phyloP scores from a whole-genome alignment of 1,284 basidiomycete genomes.

The Inonotus obliquus region DNA sequence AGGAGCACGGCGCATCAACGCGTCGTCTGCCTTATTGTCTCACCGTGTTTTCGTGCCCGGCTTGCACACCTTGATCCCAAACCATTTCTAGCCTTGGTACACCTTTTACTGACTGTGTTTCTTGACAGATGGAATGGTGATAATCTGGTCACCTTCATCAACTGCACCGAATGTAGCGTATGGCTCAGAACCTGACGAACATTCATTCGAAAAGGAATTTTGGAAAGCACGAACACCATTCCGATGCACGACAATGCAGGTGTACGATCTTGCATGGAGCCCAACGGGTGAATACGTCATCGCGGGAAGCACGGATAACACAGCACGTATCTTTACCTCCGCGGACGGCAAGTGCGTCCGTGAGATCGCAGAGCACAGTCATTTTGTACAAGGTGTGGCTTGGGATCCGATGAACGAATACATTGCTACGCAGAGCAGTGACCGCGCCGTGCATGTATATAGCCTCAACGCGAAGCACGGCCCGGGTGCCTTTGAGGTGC shows the following conservation, averaged over 20 bases:
- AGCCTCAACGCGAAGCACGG: slow-evolving; percentile 65
- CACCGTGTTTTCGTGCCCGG: neutral
- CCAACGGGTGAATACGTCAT: slow-evolving; percentile 92
- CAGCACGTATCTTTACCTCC: slow-evolving; percentile 79
- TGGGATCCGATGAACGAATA: slow-evolving; percentile 96
- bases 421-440: slow-evolving; percentile 91
- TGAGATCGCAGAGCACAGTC: slow-evolving; percentile 85
- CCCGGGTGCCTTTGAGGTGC: slow-evolving; percentile 71
- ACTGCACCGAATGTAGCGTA: slow-evolving; percentile 69
- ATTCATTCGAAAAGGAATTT: slow-evolving; percentile 88
- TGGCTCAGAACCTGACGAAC: slow-evolving; percentile 78
- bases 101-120: slow-evolving; percentile 13
- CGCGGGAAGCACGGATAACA: slow-evolving; percentile 95
- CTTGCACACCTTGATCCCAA: neutral
- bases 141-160: slow-evolving; percentile 88
- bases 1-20: neutral
- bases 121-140: slow-evolving; percentile 86
- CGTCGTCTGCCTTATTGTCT: neutral
- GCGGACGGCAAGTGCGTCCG: slow-evolving; percentile 81
- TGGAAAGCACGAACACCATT: slow-evolving; percentile 93
- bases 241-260: slow-evolving; percentile 86
- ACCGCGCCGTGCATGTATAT: slow-evolving; percentile 89
- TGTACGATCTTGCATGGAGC: slow-evolving; percentile 97
- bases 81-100: slow-evolving; percentile 8
- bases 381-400: slow-evolving; percentile 94